Evolutionary conservation across 371 early-diverging fungal genomes (phyloP).

Genomic region (Zopfochytrium polystomum): DNA sequence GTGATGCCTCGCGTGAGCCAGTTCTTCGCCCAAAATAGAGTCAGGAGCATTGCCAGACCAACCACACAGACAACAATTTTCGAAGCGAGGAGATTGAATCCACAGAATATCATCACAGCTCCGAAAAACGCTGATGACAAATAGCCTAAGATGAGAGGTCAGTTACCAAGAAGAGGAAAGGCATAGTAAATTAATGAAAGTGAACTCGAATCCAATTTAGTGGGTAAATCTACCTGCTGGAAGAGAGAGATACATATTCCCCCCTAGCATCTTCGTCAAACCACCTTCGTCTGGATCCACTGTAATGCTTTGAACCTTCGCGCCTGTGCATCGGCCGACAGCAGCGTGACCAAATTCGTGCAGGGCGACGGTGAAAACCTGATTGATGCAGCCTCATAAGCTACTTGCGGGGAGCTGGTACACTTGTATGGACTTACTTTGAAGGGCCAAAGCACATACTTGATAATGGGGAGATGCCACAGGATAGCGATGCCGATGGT

Average conservation of each 20-base stretch:
- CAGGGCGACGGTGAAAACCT: constrained; percentile 73
- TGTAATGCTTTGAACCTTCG: constrained; percentile 82
- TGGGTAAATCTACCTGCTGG: constrained; percentile 46
- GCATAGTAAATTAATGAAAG: not conserved
- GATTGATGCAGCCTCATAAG: not conserved
- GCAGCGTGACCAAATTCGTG: constrained; percentile 61
- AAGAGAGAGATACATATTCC: constrained; percentile 44
- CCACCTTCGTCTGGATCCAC: constrained; percentile 94
- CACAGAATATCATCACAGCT: constrained; percentile 85
- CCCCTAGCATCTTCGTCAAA: constrained; percentile 71
- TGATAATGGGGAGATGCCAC: constrained; percentile 84
- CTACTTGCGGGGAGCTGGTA: not conserved
- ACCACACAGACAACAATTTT: constrained; percentile 79
- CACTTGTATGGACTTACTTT: constrained; percentile 61
- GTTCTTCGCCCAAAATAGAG: constrained; percentile 74
- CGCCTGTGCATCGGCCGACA: constrained; percentile 79
- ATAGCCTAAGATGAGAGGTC: constrained; percentile 39
- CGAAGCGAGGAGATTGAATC: constrained; percentile 80
- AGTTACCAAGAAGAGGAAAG: no score
- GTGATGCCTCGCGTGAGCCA: constrained; percentile 83
- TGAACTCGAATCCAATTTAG: no score
- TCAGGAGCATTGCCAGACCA: constrained; percentile 69
- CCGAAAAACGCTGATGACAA: constrained; percentile 57
- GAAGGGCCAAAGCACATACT: constrained; percentile 84
- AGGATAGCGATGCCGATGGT: constrained; percentile 34